phyloP scores from a whole-genome alignment of 768 basidiomycete genomes.

The Tulasnella sp. region DNA sequence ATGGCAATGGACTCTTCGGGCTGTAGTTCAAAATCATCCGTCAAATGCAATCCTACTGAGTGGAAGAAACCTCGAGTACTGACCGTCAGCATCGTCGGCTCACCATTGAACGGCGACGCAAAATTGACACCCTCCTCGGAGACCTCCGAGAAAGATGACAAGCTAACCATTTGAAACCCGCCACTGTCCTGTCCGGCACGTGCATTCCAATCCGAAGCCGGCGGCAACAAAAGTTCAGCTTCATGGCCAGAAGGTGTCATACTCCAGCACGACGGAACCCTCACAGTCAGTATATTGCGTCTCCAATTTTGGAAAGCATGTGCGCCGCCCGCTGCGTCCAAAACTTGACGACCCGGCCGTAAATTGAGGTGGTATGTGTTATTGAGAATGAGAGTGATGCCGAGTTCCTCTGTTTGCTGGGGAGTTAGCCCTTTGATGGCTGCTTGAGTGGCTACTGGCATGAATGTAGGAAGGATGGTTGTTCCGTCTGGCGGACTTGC shows the following conservation, averaged over 20 bases:
- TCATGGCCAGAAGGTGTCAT: neutral
- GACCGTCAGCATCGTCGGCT: conserved; percentile 80
- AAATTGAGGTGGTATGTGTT: conserved; percentile 63
- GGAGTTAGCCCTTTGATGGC: conserved; percentile 85
- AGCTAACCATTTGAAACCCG: conserved; percentile 61
- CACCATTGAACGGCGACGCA: conserved; percentile 71
- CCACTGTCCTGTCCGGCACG: conserved; percentile 55
- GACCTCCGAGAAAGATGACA: conserved; percentile 70
- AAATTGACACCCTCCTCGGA: conserved; percentile 85
- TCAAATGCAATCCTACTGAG: neutral
- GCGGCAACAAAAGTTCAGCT: neutral
- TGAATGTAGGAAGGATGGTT: conserved; percentile 79
- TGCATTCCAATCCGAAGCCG: too few species aligned
- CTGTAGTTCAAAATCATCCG: neutral
- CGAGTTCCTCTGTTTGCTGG: conserved; percentile 65
- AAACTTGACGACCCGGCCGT: conserved; percentile 64
- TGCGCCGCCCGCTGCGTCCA: conserved; percentile 69
- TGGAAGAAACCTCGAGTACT: too few species aligned
- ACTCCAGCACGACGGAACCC: conserved; percentile 1
- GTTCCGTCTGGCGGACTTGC: conserved; percentile 63
- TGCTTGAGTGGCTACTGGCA: conserved; percentile 89
- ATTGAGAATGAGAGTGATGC: conserved; percentile 14
- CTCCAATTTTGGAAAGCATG: conserved; percentile 85
- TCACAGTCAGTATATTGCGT: conserved; percentile 69
- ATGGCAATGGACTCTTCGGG: too few species aligned